Conservation (phyloP, 305 asterid species). For the Solanum aculeatissimum region DNA sequence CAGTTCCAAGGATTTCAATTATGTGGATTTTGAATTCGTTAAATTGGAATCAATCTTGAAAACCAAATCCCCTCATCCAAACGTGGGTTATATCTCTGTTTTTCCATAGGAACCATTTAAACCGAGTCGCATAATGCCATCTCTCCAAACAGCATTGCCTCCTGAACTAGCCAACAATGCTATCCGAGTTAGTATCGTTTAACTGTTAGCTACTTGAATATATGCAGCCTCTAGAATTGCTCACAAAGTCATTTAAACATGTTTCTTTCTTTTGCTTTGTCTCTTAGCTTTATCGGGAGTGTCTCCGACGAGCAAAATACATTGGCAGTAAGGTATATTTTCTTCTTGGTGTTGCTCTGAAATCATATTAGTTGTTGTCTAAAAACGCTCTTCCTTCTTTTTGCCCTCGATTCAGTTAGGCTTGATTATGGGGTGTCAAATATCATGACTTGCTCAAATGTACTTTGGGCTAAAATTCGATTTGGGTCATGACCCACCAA, state of each 20-base stretch:
- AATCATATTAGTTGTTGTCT: not conserved
- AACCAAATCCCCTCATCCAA: not conserved
- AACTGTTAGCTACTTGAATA: not conserved
- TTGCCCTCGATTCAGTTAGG: not conserved
- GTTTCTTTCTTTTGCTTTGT: not conserved
- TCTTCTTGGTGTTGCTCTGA: not conserved
- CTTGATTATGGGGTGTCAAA: no score
- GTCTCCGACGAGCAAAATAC: slow-evolving; percentile 76
- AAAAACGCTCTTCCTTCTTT: not conserved
- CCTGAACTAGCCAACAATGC: slow-evolving; percentile 85
- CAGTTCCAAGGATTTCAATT: not conserved
- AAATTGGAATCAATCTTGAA: not conserved
- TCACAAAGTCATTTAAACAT: not conserved
- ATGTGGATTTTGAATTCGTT: not conserved
- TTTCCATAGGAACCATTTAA: not conserved
- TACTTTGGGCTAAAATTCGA: no score
- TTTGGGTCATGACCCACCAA: no score
- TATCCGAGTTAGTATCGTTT: slow-evolving; percentile 36
- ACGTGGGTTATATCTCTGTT: not conserved
- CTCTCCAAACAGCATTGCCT: slow-evolving; percentile 76
- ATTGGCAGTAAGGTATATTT: slow-evolving; percentile 58
- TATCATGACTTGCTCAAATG: no score
- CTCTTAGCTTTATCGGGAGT: slow-evolving; percentile 73
- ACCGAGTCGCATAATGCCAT: slow-evolving; percentile 34
- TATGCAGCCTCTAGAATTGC: not conserved